Evolutionary conservation across 2,329 filamentous ascomycete species (phyloP).

Genomic region (Hypoxylon sp.): DNA sequence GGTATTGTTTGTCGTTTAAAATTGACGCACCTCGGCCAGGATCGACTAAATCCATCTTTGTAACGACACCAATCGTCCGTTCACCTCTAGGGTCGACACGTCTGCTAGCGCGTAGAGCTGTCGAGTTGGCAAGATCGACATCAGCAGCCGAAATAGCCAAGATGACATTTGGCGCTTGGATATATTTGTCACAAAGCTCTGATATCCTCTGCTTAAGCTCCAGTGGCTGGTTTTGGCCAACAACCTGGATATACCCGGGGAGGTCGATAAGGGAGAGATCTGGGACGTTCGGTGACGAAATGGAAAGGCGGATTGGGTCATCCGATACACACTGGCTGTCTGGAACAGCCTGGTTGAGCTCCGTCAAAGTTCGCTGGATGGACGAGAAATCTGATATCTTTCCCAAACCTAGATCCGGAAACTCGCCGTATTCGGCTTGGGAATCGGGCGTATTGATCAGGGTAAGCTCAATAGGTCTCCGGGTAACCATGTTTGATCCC

Average conservation of each 20-base stretch:
- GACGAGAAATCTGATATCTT: constrained; percentile 92
- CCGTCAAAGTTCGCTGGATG: constrained; percentile 92
- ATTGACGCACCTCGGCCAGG: constrained; percentile 81
- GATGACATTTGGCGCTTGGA: constrained; percentile 94
- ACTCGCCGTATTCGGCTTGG: constrained; percentile 92
- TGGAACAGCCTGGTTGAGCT: constrained; percentile 92
- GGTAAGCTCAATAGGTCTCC: constrained; percentile 94
- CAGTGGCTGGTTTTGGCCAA: constrained; percentile 87
- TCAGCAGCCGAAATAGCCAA: constrained; percentile 97
- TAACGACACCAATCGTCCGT: constrained; percentile 97
- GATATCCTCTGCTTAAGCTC: constrained; percentile 96
- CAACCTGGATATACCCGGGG: constrained; percentile 96
- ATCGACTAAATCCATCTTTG: constrained; percentile 98
- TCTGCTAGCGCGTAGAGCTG: constrained; percentile 87
- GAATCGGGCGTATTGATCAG: constrained; percentile 94
- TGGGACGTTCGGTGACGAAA: constrained; percentile 94
- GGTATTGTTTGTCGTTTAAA: constrained; percentile 90
- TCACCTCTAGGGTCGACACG: constrained; percentile 94
- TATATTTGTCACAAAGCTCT: constrained; percentile 98
- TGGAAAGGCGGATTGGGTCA: constrained; percentile 94
- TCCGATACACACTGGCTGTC: constrained; percentile 93
- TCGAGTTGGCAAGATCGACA: constrained; percentile 96
- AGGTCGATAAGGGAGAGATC: constrained; percentile 96
- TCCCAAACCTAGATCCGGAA: constrained; percentile 88
- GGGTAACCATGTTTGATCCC: constrained; percentile 98